phyloP scores from a whole-genome alignment of 768 basidiomycete species.

The Phanerochaete carnosa region DNA sequence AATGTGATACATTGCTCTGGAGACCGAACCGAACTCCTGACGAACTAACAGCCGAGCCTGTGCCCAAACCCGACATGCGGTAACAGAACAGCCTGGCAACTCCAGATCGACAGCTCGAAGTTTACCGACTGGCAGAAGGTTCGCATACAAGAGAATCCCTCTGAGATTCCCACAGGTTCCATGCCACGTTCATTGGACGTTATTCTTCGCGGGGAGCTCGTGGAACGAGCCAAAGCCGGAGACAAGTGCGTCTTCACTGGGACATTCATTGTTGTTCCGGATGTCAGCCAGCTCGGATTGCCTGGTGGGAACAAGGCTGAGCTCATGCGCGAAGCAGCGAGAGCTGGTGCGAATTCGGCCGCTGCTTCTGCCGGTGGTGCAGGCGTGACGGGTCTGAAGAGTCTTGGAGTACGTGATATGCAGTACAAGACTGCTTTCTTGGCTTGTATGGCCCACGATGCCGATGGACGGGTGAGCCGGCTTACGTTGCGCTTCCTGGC shows the following conservation, averaged over 20 bases:
- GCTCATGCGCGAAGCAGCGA: constrained; percentile 82
- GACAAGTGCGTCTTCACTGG: constrained; percentile 99
- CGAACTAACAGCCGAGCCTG: constrained; percentile 64
- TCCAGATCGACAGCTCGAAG: constrained; percentile 93
- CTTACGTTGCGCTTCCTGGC: neutral
- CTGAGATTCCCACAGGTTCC: constrained; percentile 96
- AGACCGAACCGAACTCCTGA: constrained; percentile 6
- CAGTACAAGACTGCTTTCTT: constrained; percentile 99
- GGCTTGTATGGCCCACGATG: constrained; percentile 95
- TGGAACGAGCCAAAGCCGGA: constrained; percentile 98
- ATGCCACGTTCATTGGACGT: constrained; percentile 98
- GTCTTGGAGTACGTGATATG: constrained; percentile 89
- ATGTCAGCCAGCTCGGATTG: constrained; percentile 92
- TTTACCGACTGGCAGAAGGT: constrained; percentile 99
- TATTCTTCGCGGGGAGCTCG: constrained; percentile 90
- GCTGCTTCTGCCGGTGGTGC: constrained; percentile 66
- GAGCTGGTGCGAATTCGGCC: constrained; percentile 53
- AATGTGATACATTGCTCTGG: constrained; percentile 3
- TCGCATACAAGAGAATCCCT: constrained; percentile 97
- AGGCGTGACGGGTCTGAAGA: constrained; percentile 94
- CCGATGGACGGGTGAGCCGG: constrained; percentile 76
- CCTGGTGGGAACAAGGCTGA: constrained; percentile 93
- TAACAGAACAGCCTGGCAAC: constrained; percentile 86
- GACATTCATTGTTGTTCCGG: constrained; percentile 97
- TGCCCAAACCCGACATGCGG: constrained; percentile 95